A percentile compares a stretch with the other conserved stretches of the same genome.
phyloP scores from a whole-genome alignment of 129 eudicot genomes.

The Flaveria robusta region DNA sequence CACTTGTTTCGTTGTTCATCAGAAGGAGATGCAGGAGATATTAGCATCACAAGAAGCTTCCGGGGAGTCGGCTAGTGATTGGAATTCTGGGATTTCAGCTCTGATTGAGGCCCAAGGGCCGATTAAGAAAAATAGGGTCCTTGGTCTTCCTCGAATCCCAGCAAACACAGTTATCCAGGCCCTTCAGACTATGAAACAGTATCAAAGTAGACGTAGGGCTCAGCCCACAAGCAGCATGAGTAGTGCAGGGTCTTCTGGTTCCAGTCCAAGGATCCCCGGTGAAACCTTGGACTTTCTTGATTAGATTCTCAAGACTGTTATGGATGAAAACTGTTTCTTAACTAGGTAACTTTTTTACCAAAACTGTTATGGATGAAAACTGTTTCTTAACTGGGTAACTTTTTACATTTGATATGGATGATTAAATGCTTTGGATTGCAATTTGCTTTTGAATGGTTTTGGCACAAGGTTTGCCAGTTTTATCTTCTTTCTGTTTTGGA shows the following conservation, averaged over 20 bases:
- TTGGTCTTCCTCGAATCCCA: slow-evolving; percentile 26
- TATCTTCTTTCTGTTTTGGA: neutral
- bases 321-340: neutral
- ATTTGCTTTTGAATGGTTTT: neutral
- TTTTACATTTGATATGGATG: neutral
- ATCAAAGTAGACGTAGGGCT: neutral
- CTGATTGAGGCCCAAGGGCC: slow-evolving; percentile 24
- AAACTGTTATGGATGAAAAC: neutral
- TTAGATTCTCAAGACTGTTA: neutral
- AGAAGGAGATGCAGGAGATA: slow-evolving; percentile 21
- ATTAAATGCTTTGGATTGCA: neutral
- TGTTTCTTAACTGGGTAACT: neutral
- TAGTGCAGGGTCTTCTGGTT: slow-evolving; percentile 13
- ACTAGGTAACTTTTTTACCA: neutral
- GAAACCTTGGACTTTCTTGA: neutral
- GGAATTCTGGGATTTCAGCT: slow-evolving; percentile 12
- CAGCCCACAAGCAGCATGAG: neutral
- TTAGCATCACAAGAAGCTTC: neutral
- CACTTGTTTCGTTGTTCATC: slow-evolving; percentile 19
- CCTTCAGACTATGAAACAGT: neutral
- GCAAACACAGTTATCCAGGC: slow-evolving; percentile 5
- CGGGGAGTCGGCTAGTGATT: neutral
- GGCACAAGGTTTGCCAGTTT: neutral
- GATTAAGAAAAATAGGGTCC: slow-evolving; percentile 11
- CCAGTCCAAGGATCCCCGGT: slow-evolving; percentile 12